Base-by-base conservation (phyloP, 192 early-diverging fungal genomes). In the Ambispora gerdemannii region DNA sequence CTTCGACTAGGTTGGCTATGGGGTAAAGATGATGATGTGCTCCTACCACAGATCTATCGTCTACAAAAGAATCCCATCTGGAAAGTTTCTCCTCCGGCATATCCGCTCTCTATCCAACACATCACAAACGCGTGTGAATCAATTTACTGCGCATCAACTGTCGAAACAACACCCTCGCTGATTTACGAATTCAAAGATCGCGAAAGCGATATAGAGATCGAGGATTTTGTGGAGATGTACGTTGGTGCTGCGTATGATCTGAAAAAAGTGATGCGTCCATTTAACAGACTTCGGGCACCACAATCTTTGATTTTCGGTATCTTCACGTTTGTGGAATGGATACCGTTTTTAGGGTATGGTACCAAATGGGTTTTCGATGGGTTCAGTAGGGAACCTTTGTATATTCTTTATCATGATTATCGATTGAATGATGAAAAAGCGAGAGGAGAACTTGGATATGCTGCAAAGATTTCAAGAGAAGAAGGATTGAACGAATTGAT, bases 21-120 rank as follows among this genome's bases (percentile, higher is more conserved):
- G 65, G 65, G 65, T n/a, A 67, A 53, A 31, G 65, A 67, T 53
- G 65, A 67, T 67, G 31, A 34, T 53, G 50, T 67, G 49, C 49
- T 67, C 8, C 27, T 33, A 31, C 65, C 65, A 17, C 50, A 52
- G 30, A 34, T 67, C 20, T 22, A 33, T 22, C 22, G 31, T 67
- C 35, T 67, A 25, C 22, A 30, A 49, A 67, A n/a, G 38, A 67
- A 67, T 52, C 65, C 65, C 6, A 22, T 67, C 17, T 67, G 65
- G 65, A 33, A 52, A 33, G 32, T 67, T 52, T 33, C 19, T 50
- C 65, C 65, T 31, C 8, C 27, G 17, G 17, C 34, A 22, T 35
- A 27, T 4, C 30, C 49, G 52, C 22, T 67, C 50, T 67, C 65
- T 3, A 67, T 31, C 34, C 27, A 25, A 31, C 65, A 67, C 34